These are phyloP conservation scores for Trypanosoma vivax DNA, from an alignment of 208 protist species.

Conservation along the genomic window DNA sequence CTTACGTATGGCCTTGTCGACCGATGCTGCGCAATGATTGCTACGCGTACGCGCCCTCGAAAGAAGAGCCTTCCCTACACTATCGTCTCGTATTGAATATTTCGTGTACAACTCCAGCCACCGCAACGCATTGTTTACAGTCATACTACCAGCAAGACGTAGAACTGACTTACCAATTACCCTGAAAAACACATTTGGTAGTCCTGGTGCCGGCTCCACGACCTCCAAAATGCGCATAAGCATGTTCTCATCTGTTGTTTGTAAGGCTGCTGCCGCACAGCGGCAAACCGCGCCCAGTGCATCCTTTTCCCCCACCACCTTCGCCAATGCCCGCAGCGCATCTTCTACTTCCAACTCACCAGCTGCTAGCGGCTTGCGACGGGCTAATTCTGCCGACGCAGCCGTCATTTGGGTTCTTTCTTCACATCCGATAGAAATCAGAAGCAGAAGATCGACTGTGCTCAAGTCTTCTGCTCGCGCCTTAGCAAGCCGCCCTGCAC, in stretches of 20 bases:
- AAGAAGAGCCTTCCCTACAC: slow-evolving; percentile 47
- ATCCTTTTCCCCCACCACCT: slow-evolving; percentile 8
- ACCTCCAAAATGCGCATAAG: slow-evolving; percentile 55
- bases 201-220: slow-evolving; percentile 14
- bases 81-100: slow-evolving; percentile 52
- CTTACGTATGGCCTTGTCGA: slow-evolving; percentile 15
- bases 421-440: slow-evolving; percentile 7
- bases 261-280: slow-evolving; percentile 18
- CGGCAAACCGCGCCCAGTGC: slow-evolving; percentile 36
- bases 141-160: slow-evolving; percentile 21
- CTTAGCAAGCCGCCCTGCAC: slow-evolving; percentile 4
- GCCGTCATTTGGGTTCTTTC: not conserved
- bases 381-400: slow-evolving; percentile 1
- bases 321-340: slow-evolving; percentile 41
- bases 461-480: slow-evolving; percentile 9
- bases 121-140: slow-evolving; percentile 35
- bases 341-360: slow-evolving; percentile 38
- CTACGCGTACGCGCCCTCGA: slow-evolving; percentile 15
- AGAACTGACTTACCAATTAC: slow-evolving; percentile 47
- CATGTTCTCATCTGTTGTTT: slow-evolving; percentile 34
- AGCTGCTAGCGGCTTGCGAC: slow-evolving; percentile 8
- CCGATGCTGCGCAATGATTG: not conserved
- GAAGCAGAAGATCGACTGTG: slow-evolving; percentile 19
- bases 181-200: slow-evolving; percentile 53
- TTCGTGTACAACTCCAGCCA: slow-evolving; percentile 67